Evolutionary conservation across 2,329 filamentous ascomycete genomes (phyloP).

Genomic region (Zalaria sp.): DNA sequence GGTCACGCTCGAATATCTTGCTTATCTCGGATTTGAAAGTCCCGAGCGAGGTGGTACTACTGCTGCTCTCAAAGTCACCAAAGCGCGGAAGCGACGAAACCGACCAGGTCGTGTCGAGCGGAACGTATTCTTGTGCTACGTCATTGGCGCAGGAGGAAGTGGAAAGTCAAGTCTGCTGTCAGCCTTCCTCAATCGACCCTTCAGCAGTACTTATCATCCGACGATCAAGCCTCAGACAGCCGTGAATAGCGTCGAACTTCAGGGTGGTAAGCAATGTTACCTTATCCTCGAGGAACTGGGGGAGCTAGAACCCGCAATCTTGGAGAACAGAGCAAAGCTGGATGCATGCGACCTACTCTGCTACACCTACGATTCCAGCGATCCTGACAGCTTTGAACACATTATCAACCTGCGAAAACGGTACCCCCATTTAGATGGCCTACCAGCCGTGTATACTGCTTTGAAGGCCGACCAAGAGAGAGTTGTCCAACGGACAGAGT

Average conservation of each 20-base stretch:
- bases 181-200: constrained; percentile 79
- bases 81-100: constrained; percentile 71
- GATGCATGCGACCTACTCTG: constrained; percentile 89
- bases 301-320: constrained; percentile 83
- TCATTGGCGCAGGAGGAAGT: constrained; percentile 70
- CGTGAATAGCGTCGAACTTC: constrained; percentile 92
- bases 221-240: constrained; percentile 90
- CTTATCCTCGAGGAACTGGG: constrained; percentile 91
- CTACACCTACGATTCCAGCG: constrained; percentile 92
- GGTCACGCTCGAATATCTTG: constrained; percentile 88
- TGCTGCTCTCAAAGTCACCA: constrained; percentile 84
- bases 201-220: constrained; percentile 70
- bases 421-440: constrained; percentile 71
- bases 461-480: constrained; percentile 94
- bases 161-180: constrained; percentile 88
- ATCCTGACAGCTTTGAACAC: constrained; percentile 89
- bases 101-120: constrained; percentile 77
- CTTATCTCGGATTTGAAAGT: constrained; percentile 88
- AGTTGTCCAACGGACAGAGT: constrained; percentile 83
- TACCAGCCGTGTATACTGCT: constrained; percentile 84
- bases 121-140: constrained; percentile 87
- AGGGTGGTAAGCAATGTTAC: constrained; percentile 93
- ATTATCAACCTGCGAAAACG: constrained; percentile 68
- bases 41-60: constrained; percentile 58
- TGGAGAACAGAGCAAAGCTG: constrained; percentile 82